Evolutionary conservation across 495 filamentous ascomycete genomes (phyloP).

Genomic region (Haplographium delicatum): DNA sequence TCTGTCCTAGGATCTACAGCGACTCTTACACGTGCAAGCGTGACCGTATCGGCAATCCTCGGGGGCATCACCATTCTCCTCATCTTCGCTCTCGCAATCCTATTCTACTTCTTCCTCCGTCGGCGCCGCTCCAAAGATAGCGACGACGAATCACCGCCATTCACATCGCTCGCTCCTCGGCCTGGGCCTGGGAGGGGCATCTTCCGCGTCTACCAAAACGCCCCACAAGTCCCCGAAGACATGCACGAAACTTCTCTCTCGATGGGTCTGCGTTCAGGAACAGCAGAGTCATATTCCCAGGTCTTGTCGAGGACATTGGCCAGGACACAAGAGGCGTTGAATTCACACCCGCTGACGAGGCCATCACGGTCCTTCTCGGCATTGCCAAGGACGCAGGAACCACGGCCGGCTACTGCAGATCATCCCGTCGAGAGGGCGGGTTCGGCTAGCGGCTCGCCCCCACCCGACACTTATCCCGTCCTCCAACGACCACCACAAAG

Average conservation of each 20-base stretch:
- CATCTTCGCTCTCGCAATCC: constrained; percentile 11
- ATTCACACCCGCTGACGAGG: constrained; percentile 3
- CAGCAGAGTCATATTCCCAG: neutral
- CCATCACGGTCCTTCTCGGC: constrained; percentile 3
- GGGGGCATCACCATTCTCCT: constrained; percentile 22
- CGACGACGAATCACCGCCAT: constrained; percentile 9
- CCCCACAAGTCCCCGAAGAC: neutral
- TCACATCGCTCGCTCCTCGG: constrained; percentile 4
- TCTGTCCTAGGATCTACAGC: constrained; percentile 2
- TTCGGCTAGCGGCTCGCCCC: neutral
- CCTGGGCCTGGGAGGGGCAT: no score
- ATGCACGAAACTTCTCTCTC: constrained; percentile 2
- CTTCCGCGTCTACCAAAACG: neutral
- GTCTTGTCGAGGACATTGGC: neutral
- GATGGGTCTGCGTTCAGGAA: constrained; percentile 1
- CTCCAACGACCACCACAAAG: neutral
- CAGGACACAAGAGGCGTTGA: neutral
- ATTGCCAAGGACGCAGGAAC: neutral
- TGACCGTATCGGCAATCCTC: constrained; percentile 19
- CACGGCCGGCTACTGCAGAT: neutral
- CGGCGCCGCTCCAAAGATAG: constrained; percentile 9
- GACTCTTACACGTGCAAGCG: constrained; percentile 1
- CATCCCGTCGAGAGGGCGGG: neutral
- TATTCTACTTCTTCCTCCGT: constrained; percentile 24
- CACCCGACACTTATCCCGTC: neutral